phyloP scores from a whole-genome alignment of 352 stramenopile species.

The Phytopythium ostracodes region DNA sequence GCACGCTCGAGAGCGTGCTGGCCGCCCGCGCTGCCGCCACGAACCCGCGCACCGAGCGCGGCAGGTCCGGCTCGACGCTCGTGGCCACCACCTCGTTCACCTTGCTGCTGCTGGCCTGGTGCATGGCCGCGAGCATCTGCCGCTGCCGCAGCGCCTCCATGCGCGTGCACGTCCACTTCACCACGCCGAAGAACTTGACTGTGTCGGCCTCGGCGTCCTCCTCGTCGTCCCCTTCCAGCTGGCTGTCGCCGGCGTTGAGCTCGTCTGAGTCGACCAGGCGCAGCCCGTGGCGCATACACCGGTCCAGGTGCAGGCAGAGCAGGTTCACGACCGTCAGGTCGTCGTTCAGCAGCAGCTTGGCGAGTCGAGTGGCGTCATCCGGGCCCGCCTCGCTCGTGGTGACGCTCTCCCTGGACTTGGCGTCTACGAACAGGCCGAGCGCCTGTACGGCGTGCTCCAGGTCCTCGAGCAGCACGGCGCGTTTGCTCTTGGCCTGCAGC shows the following conservation, averaged over 20 bases:
- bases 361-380: no score
- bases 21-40: slow-evolving; percentile 54
- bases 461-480: slow-evolving; percentile 75
- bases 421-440: slow-evolving; percentile 47
- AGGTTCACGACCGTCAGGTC: slow-evolving; percentile 62
- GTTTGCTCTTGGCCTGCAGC: slow-evolving; percentile 72
- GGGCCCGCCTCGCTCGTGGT: not conserved
- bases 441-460: slow-evolving; percentile 62
- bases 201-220: slow-evolving; percentile 34
- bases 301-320: slow-evolving; percentile 70
- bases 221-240: not conserved
- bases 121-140: slow-evolving; percentile 64
- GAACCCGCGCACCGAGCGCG: slow-evolving; percentile 63
- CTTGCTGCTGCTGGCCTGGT: slow-evolving; percentile 31
- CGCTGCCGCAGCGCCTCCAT: slow-evolving; percentile 68
- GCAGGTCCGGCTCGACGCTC: slow-evolving; percentile 67
- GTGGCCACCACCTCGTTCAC: slow-evolving; percentile 67
- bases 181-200: slow-evolving; percentile 83
- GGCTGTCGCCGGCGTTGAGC: not conserved
- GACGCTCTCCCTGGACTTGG: slow-evolving; percentile 19
- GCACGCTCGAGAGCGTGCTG: slow-evolving; percentile 59
- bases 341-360: slow-evolving; percentile 67
- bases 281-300: slow-evolving; percentile 63
- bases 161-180: slow-evolving; percentile 84
- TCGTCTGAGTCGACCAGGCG: slow-evolving; percentile 46